Evolutionary conservation across 2,329 filamentous ascomycete species (phyloP).

Genomic region (Pyrenophora seminiperda): DNA sequence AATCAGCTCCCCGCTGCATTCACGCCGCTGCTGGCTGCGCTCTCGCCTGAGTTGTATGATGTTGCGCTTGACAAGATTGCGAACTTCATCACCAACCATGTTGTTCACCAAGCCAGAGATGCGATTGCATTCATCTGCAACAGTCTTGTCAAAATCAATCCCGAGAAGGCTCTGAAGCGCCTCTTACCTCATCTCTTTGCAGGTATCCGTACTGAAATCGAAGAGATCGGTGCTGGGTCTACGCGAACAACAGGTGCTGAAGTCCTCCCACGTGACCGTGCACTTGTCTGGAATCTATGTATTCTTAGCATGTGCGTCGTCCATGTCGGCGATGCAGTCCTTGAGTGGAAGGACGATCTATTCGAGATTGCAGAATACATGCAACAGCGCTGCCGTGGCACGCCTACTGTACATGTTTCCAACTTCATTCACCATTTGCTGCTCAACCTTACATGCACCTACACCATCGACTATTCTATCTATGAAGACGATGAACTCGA

Average conservation of each 20-base stretch:
- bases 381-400: constrained; percentile 92
- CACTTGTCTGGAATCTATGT: constrained; percentile 94
- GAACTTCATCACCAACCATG: constrained; percentile 88
- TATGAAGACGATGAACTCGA: constrained; percentile 79
- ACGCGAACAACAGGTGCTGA: constrained; percentile 92
- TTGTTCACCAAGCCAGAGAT: constrained; percentile 94
- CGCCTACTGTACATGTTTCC: constrained; percentile 93
- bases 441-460: constrained; percentile 91
- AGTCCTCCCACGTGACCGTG: constrained; percentile 88
- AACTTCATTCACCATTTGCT: constrained; percentile 97
- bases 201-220: constrained; percentile 94
- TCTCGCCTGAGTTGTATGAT: constrained; percentile 93
- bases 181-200: constrained; percentile 89
- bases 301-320: constrained; percentile 98
- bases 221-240: constrained; percentile 93
- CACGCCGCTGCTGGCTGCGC: constrained; percentile 83
- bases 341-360: constrained; percentile 86
- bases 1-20: constrained; percentile 92
- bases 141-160: constrained; percentile 91
- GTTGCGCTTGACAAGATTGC: constrained; percentile 89
- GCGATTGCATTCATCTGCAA: constrained; percentile 99
- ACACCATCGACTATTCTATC: constrained; percentile 85
- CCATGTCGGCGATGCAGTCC: constrained; percentile 86
- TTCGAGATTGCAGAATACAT: constrained; percentile 93
- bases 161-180: constrained; percentile 87